Conservation (phyloP, 805 yeast species). For the Myxozyma udenii region DNA sequence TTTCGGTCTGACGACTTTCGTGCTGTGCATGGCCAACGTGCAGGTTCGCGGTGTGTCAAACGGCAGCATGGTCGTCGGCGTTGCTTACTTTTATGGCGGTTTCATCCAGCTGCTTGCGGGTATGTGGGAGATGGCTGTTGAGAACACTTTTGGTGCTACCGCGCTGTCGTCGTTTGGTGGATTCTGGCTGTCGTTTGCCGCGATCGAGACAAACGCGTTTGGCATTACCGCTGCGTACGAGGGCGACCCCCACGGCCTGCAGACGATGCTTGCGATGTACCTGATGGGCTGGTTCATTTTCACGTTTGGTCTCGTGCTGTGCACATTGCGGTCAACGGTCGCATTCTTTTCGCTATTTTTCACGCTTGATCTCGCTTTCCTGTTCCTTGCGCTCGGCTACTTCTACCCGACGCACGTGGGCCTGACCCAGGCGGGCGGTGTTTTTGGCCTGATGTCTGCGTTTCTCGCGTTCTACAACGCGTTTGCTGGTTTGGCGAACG, state of each 20-base stretch:
- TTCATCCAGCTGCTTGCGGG: conserved; percentile 59
- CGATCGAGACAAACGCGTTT: conserved; percentile 57
- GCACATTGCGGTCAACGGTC: conserved; percentile 63
- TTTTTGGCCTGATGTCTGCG: conserved; percentile 55
- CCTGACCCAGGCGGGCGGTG: conserved; percentile 57
- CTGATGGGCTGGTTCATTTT: conserved; percentile 63
- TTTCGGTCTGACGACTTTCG: conserved; percentile 62
- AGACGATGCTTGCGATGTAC: conserved; percentile 57
- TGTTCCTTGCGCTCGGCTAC: conserved; percentile 53
- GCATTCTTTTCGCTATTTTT: conserved; percentile 59
- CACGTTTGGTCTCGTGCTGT: conserved; percentile 51
- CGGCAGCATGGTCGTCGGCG: conserved; percentile 55
- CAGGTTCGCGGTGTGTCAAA: conserved; percentile 51
- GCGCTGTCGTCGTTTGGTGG: conserved; percentile 64
- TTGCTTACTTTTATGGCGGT: conserved; percentile 65
- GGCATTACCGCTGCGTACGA: conserved; percentile 57
- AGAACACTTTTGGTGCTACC: conserved; percentile 66
- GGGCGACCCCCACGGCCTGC: conserved; percentile 36
- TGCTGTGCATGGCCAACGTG: conserved; percentile 54
- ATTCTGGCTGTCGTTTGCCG: conserved; percentile 66
- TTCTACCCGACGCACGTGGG: conserved; percentile 39
- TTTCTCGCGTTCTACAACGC: conserved; percentile 62
- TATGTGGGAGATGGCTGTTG: conserved; percentile 61
- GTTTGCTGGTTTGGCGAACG: conserved; percentile 58
- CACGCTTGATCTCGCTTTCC: conserved; percentile 52